Conservation (phyloP, 2,329 filamentous ascomycete species). For the Fusarium vanettenii region DNA sequence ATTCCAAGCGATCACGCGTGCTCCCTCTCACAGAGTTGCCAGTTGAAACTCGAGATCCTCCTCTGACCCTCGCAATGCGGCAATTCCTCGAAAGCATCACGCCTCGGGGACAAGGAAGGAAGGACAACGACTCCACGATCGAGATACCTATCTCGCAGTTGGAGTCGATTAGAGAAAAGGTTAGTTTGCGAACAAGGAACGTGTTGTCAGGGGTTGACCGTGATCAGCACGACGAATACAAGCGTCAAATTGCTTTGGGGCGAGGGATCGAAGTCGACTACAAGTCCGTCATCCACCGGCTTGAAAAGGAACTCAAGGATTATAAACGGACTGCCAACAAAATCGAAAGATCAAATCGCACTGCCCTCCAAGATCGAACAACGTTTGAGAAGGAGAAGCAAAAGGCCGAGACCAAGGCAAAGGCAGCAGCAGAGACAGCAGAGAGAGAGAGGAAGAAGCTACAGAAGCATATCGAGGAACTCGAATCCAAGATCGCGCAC, state of each 20-base stretch:
- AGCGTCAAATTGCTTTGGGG: constrained; percentile 40
- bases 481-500: constrained; percentile 49
- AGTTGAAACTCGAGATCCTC: constrained; percentile 42
- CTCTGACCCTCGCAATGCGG: constrained; percentile 48
- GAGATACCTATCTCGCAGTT: constrained; percentile 49
- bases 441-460: constrained; percentile 52
- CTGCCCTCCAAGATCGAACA: constrained; percentile 63
- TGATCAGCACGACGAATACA: constrained; percentile 45
- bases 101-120: constrained; percentile 15
- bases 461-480: constrained; percentile 50
- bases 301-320: constrained; percentile 60
- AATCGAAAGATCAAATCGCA: constrained; percentile 60
- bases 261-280: constrained; percentile 50
- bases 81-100: constrained; percentile 43
- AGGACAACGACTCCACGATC: constrained; percentile 36
- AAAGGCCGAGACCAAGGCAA: constrained; percentile 49
- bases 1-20: constrained; percentile 45
- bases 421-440: constrained; percentile 42
- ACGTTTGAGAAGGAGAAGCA: constrained; percentile 59
- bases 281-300: constrained; percentile 54
- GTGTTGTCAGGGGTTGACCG: constrained; percentile 25
- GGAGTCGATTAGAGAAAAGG: constrained; percentile 54
- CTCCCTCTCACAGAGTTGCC: constrained; percentile 34
- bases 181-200: constrained; percentile 28
- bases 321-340: constrained; percentile 56